Percentiles rank a stretch among this genome's conserved stretches.
Evolutionary conservation across 805 yeast species (phyloP).

Genomic region (Debaryomyces tyrocola): DNA sequence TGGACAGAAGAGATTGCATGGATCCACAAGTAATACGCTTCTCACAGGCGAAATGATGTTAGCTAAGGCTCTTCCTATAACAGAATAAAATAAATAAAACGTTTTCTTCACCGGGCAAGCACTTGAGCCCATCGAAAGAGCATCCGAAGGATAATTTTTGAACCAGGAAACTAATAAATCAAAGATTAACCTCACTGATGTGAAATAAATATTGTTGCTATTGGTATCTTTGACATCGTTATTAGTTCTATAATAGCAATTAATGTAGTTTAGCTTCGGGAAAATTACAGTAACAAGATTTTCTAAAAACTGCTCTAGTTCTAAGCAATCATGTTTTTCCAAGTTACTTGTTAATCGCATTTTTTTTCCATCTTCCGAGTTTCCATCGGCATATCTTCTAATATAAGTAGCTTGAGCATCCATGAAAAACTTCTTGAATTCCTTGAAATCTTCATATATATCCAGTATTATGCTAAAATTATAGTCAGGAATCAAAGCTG

Average conservation of each 20-base stretch:
- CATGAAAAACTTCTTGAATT: slow-evolving; percentile 24
- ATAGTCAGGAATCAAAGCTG: slow-evolving; percentile 34
- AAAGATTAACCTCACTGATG: slow-evolving; percentile 31
- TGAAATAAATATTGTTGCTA: slow-evolving; percentile 18
- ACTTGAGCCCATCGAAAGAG: slow-evolving; percentile 25
- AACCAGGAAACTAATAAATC: slow-evolving; percentile 37
- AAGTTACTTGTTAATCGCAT: slow-evolving; percentile 12
- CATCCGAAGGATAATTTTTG: slow-evolving; percentile 32
- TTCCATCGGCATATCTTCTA: background rate
- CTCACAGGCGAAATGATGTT: slow-evolving; percentile 36
- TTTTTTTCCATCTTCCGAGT: background rate
- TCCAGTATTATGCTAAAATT: slow-evolving; percentile 27
- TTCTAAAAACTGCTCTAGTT: slow-evolving; percentile 30
- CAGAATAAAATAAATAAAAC: slow-evolving; percentile 33
- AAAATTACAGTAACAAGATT: slow-evolving; percentile 23
- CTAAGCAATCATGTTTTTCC: slow-evolving; percentile 10
- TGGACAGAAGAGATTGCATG: slow-evolving; percentile 32
- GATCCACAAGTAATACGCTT: slow-evolving; percentile 33
- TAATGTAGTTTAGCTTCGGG: slow-evolving; percentile 27
- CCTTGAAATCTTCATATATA: slow-evolving; percentile 21
- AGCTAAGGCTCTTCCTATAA: slow-evolving; percentile 33
- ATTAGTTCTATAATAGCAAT: slow-evolving; percentile 20
- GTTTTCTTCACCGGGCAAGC: slow-evolving; percentile 31
- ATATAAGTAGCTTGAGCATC: slow-evolving; percentile 8
- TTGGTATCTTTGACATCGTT: slow-evolving; percentile 12